Percentiles rank a stretch among this genome's conserved stretches.
These are phyloP conservation scores for Eruca vesicaria DNA, from an alignment of 441 rosid genomes.

Conservation along the genomic window DNA sequence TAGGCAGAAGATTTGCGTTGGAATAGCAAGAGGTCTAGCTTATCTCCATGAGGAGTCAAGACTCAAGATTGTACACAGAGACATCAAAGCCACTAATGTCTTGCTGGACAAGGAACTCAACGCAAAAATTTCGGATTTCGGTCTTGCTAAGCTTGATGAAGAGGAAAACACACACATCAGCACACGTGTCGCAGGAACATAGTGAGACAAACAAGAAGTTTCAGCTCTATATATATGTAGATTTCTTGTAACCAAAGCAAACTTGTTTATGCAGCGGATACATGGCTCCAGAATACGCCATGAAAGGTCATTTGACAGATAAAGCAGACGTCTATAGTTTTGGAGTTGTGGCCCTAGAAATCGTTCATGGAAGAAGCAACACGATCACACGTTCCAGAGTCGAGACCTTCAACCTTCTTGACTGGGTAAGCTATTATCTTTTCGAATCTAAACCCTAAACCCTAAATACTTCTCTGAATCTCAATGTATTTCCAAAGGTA, in stretches of 20 bases:
- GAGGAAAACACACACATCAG: slow-evolving; percentile 85
- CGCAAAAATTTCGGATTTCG: slow-evolving; percentile 16
- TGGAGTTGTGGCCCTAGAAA: slow-evolving; percentile 69
- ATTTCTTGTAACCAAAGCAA: neutral
- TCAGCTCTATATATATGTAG: neutral
- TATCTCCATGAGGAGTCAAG: neutral
- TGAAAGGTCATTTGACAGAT: slow-evolving; percentile 89
- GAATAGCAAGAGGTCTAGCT: neutral
- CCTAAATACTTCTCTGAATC: neutral
- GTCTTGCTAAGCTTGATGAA: slow-evolving; percentile 85
- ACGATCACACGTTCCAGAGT: slow-evolving; percentile 66
- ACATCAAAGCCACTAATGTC: neutral
- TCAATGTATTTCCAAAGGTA: neutral
- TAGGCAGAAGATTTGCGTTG: neutral
- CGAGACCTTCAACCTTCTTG: slow-evolving; percentile 74
- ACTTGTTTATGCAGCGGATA: slow-evolving; percentile 52
- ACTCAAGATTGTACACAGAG: neutral
- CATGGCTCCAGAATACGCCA: slow-evolving; percentile 91
- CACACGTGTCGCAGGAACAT: slow-evolving; percentile 84
- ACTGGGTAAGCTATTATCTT: slow-evolving; percentile 47
- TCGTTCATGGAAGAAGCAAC: slow-evolving; percentile 80
- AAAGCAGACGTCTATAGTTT: slow-evolving; percentile 92
- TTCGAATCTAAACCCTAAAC: neutral
- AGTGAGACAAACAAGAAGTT: slow-evolving; percentile 44
- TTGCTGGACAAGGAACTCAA: neutral